Conservation (phyloP, 2,329 filamentous ascomycete genomes). For the Cordyceps pruinosa region DNA sequence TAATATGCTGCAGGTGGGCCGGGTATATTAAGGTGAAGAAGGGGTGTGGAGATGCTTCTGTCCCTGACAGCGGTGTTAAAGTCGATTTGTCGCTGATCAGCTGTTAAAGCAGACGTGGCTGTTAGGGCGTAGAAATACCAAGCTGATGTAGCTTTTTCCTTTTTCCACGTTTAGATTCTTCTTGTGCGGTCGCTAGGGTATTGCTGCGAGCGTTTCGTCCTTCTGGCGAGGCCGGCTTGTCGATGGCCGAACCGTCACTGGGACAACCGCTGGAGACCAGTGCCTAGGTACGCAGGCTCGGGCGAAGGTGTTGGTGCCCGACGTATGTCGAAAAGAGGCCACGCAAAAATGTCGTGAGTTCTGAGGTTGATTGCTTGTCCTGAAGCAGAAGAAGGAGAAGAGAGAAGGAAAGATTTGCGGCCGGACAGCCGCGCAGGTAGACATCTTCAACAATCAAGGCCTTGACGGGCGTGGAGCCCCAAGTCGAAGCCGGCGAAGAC, state of each 20-base stretch:
- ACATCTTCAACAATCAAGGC: neutral
- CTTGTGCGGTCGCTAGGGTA: neutral
- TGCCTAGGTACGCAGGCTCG: too few relatives aligned
- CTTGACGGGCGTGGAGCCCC: neutral
- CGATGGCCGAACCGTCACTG: neutral
- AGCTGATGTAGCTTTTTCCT: too few relatives aligned
- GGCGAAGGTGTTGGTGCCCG: neutral
- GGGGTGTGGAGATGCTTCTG: slow-evolving; percentile 1
- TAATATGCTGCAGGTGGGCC: slow-evolving; percentile 9
- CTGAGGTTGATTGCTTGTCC: neutral
- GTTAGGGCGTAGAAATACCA: too few relatives aligned
- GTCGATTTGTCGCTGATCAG: too few relatives aligned
- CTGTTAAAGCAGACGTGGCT: too few relatives aligned
- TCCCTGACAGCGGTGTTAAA: neutral
- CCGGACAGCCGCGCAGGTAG: neutral
- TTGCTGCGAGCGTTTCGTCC: neutral
- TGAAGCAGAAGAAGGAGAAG: neutral
- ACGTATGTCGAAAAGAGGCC: neutral
- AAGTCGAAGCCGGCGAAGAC: neutral
- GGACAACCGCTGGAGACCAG: neutral
- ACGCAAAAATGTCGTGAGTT: neutral
- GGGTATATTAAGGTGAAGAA: slow-evolving; percentile 7
- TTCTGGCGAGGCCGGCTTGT: neutral
- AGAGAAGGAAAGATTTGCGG: neutral
- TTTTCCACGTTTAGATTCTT: neutral